These are phyloP conservation scores for Scheffersomyces illinoinensis DNA, from an alignment of 1,139 yeast species.

Conservation along the genomic window DNA sequence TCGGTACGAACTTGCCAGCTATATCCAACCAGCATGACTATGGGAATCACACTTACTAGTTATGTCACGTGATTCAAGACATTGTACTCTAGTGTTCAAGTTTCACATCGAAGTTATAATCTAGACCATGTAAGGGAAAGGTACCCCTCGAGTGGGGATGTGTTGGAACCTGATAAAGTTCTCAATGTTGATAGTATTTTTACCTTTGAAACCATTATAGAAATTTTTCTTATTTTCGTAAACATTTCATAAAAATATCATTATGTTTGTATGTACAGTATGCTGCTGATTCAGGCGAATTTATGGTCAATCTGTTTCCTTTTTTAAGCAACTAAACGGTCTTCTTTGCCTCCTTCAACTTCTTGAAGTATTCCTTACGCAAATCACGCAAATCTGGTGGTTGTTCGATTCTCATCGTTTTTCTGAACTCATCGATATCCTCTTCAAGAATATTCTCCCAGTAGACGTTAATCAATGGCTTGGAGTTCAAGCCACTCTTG, in stretches of 20 bases:
- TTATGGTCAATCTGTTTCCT: neutral
- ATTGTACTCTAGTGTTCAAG: too few species aligned
- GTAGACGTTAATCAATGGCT: slow-evolving; percentile 81
- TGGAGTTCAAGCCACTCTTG: slow-evolving; percentile 68
- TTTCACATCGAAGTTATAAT: too few species aligned
- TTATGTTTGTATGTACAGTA: neutral
- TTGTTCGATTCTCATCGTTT: slow-evolving; percentile 66
- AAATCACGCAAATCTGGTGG: slow-evolving; percentile 78
- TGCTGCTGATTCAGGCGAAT: neutral
- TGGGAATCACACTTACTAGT: neutral
- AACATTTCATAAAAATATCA: neutral
- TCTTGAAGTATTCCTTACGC: slow-evolving; percentile 45
- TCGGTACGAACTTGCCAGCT: neutral
- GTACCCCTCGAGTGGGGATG: too few species aligned
- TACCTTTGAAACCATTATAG: neutral
- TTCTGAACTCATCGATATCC: slow-evolving; percentile 71
- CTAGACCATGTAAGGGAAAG: too few species aligned
- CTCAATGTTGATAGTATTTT: neutral
- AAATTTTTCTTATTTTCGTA: neutral
- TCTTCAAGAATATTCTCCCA: slow-evolving; percentile 86
- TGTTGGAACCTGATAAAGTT: too few species aligned
- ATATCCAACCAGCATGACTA: neutral
- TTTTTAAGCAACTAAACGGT: neutral
- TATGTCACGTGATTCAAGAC: neutral
- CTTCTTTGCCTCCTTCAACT: slow-evolving; percentile 26